phyloP scores from a whole-genome alignment of 2,329 filamentous ascomycete species.

The Verticillium tricorpus region DNA sequence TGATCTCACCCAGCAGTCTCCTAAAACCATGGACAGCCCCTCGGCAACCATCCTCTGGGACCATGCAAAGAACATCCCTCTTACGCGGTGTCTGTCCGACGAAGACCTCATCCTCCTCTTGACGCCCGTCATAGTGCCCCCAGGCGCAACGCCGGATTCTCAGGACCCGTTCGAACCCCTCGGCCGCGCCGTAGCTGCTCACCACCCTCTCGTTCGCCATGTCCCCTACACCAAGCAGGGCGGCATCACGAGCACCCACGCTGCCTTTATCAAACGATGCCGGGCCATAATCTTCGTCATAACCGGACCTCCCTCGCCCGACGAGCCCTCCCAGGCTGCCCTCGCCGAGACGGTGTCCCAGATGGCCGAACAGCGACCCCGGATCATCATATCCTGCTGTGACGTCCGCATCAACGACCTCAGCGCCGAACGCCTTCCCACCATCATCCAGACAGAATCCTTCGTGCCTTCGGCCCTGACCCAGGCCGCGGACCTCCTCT shows the following conservation, averaged over 20 bases:
- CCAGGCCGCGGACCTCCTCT: slow-evolving; percentile 46
- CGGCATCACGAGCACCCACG: slow-evolving; percentile 61
- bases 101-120: slow-evolving; percentile 56
- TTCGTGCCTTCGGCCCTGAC: slow-evolving; percentile 44
- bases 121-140: slow-evolving; percentile 50
- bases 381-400: slow-evolving; percentile 50
- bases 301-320: slow-evolving; percentile 39
- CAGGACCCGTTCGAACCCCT: slow-evolving; percentile 70
- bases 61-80: slow-evolving; percentile 39
- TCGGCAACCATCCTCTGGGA: slow-evolving; percentile 31
- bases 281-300: slow-evolving; percentile 58
- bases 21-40: neutral
- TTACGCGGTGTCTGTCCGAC: slow-evolving; percentile 39
- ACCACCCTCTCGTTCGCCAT: slow-evolving; percentile 61
- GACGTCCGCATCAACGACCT: slow-evolving; percentile 33
- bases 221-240: slow-evolving; percentile 63
- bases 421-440: slow-evolving; percentile 40
- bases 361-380: slow-evolving; percentile 42
- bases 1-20: neutral
- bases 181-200: slow-evolving; percentile 56
- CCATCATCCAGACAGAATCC: slow-evolving; percentile 44
- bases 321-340: slow-evolving; percentile 47
- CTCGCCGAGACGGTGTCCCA: slow-evolving; percentile 40
- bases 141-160: slow-evolving; percentile 34
- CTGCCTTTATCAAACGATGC: slow-evolving; percentile 57